These are phyloP conservation scores for Helotiales sp. DNA, from an alignment of 2,329 filamentous ascomycete genomes.

Conservation along the genomic window DNA sequence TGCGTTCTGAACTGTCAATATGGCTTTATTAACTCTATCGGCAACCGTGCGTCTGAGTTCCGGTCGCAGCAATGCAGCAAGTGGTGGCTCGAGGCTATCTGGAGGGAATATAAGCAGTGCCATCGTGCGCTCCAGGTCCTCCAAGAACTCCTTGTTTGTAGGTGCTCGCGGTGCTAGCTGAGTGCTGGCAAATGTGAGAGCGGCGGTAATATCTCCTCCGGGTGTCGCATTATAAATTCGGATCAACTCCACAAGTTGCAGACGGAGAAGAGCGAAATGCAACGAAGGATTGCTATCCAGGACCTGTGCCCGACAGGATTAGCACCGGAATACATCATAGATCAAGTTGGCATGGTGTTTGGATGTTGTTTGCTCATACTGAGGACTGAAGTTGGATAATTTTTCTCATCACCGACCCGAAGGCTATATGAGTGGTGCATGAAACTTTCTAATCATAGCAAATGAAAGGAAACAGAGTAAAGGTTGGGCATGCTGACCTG, in stretches of 20 bases:
- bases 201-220: conserved; percentile 72
- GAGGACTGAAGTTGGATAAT: conserved; percentile 72
- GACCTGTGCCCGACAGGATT: conserved; percentile 62
- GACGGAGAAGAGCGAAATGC: conserved; percentile 86
- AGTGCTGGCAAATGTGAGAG: conserved; percentile 83
- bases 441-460: conserved; percentile 96
- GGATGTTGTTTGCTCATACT: conserved; percentile 69
- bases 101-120: conserved; percentile 85
- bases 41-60: conserved; percentile 83
- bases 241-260: conserved; percentile 95
- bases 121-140: conserved; percentile 91
- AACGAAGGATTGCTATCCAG: conserved; percentile 81
- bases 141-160: conserved; percentile 78
- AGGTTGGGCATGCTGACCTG: conserved; percentile 68
- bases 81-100: conserved; percentile 76
- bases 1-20: conserved; percentile 74
- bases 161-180: conserved; percentile 88
- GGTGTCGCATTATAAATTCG: conserved; percentile 70
- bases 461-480: conserved; percentile 25
- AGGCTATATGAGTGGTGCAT: conserved; percentile 99
- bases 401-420: conserved; percentile 89
- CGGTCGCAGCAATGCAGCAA: conserved; percentile 79
- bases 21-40: conserved; percentile 84
- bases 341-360: conserved; percentile 26
- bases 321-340: conserved; percentile 19